These are phyloP conservation scores for Fraxinus americana DNA, from an alignment of 257 asterid genomes.

Conservation along the genomic window DNA sequence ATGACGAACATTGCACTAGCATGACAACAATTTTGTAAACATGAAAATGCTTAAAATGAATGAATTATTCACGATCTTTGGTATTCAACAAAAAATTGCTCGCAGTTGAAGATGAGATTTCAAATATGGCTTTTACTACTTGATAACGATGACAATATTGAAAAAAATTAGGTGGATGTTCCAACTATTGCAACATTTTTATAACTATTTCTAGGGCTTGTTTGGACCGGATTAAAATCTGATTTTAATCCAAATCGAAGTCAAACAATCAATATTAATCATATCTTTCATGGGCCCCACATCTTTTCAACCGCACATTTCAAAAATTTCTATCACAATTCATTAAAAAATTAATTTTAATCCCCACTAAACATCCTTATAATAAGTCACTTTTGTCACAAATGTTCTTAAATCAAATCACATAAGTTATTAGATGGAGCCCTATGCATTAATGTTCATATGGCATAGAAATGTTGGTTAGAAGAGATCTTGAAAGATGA, in stretches of 20 bases:
- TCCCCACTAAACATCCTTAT: too few species aligned
- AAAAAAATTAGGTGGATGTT: neutral
- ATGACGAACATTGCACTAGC: neutral
- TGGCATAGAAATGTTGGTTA: conserved; percentile 5
- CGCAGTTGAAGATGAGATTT: too few species aligned
- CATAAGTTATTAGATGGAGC: conserved; percentile 32
- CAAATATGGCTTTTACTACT: neutral
- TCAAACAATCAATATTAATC: too few species aligned
- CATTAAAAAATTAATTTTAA: too few species aligned
- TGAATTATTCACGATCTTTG: neutral
- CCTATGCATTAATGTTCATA: conserved; percentile 8
- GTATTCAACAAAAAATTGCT: neutral
- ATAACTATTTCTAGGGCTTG: neutral
- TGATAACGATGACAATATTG: neutral
- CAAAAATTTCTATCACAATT: too few species aligned
- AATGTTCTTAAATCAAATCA: conserved; percentile 23
- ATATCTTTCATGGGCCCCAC: too few species aligned
- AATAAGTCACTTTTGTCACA: conserved; percentile 5
- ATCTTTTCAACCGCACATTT: too few species aligned
- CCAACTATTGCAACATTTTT: neutral
- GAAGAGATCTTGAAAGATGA: conserved; percentile 3
- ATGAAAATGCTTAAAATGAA: neutral
- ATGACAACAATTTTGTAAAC: neutral
- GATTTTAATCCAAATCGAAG: too few species aligned
- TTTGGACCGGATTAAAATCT: too few species aligned